Evolutionary conservation across 495 filamentous ascomycete species (phyloP).

Genomic region (Daldinia caldariorum): DNA sequence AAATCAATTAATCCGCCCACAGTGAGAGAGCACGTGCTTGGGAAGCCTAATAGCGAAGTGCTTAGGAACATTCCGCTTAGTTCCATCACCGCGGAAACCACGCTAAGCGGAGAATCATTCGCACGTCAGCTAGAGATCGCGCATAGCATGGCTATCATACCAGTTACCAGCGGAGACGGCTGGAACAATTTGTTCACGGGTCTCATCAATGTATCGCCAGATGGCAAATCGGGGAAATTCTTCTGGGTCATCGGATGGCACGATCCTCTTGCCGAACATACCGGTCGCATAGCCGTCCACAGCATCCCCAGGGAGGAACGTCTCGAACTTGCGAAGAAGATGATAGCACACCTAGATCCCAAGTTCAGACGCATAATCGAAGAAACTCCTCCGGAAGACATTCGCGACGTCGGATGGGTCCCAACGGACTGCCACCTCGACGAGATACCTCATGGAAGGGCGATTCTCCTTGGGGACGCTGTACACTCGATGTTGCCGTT

Average conservation of each 20-base stretch:
- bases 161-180: slow-evolving; percentile 29
- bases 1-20: slow-evolving; percentile 5
- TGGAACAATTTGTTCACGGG: slow-evolving; percentile 42
- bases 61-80: slow-evolving; percentile 40
- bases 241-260: slow-evolving; percentile 45
- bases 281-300: slow-evolving; percentile 25
- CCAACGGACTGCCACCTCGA: slow-evolving; percentile 43
- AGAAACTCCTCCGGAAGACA: slow-evolving; percentile 27
- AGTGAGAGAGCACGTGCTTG: slow-evolving; percentile 52
- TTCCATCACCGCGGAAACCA: slow-evolving; percentile 43
- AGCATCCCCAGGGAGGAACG: slow-evolving; percentile 24
- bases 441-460: slow-evolving; percentile 49
- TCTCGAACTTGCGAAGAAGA: slow-evolving; percentile 36
- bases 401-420: slow-evolving; percentile 37
- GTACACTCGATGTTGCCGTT: slow-evolving; percentile 68
- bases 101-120: slow-evolving; percentile 38
- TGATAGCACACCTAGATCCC: slow-evolving; percentile 35
- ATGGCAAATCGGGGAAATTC: slow-evolving; percentile 41
- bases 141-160: slow-evolving; percentile 42
- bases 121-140: slow-evolving; percentile 45
- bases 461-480: slow-evolving; percentile 60
- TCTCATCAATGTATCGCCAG: slow-evolving; percentile 35
- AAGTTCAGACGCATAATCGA: slow-evolving; percentile 40
- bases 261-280: slow-evolving; percentile 36
- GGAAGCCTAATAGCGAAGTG: slow-evolving; percentile 36